phyloP scores from a whole-genome alignment of 2,329 filamentous ascomycete species.

The Trichoderma gracile region DNA sequence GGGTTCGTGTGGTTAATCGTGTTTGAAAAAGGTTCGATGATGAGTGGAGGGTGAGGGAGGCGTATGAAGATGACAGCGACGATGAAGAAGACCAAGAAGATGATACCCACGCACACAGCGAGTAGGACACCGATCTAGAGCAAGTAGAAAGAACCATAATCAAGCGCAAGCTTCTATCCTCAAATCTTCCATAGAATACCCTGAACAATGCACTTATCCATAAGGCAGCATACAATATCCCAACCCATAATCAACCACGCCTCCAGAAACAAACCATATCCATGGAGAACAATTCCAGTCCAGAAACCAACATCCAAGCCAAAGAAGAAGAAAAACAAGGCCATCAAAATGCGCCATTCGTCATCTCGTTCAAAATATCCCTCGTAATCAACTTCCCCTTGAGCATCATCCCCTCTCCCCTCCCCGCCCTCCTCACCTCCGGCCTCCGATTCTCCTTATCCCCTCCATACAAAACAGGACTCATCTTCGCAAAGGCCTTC shows the following conservation, averaged over 20 bases:
- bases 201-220: constrained; percentile 15
- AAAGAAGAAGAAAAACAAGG: background rate
- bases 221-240: constrained; percentile 7
- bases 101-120: constrained; percentile 14
- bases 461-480: constrained; percentile 42
- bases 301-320: too few species aligned
- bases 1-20: background rate
- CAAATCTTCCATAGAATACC: background rate
- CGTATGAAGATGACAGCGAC: background rate
- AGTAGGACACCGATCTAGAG: constrained; percentile 27
- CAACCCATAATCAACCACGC: background rate
- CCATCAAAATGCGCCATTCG: constrained; percentile 44
- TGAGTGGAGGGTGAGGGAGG: background rate
- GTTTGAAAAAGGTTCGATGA: constrained; percentile 38
- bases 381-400: constrained; percentile 68
- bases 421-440: constrained; percentile 57
- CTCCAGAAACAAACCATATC: background rate
- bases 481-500: background rate
- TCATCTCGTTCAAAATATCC: constrained; percentile 76
- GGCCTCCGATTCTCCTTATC: constrained; percentile 51
- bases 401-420: constrained; percentile 62
- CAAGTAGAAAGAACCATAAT: constrained; percentile 30
- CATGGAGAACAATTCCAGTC: background rate
- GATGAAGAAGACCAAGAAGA: constrained; percentile 33
- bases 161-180: background rate